Conservation (phyloP, 441 rosid species). For the Pelargonium citronellum region DNA sequence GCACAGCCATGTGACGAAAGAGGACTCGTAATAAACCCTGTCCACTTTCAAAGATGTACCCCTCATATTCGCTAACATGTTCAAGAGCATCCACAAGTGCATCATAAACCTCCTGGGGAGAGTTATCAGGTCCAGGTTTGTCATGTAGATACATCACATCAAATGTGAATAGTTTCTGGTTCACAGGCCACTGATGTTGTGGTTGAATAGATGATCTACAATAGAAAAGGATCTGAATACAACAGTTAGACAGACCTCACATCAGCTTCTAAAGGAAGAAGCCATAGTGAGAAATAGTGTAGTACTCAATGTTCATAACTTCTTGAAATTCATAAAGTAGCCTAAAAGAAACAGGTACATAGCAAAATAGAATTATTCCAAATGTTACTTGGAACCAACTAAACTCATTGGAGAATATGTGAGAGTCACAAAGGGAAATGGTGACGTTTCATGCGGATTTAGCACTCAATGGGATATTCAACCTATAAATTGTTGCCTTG, state of each 20-base stretch:
- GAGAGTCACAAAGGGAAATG: not conserved
- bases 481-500: not conserved
- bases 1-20: slow-evolving; percentile 53
- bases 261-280: slow-evolving; percentile 9
- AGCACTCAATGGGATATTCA: not conserved
- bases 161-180: slow-evolving; percentile 74
- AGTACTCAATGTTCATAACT: not conserved
- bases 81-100: slow-evolving; percentile 73
- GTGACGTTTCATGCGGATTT: not conserved
- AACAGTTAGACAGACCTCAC: slow-evolving; percentile 6
- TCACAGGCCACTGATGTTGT: slow-evolving; percentile 61
- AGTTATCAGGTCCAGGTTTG: slow-evolving; percentile 85
- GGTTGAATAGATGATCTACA: slow-evolving; percentile 78
- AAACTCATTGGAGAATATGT: not conserved
- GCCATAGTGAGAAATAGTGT: not conserved
- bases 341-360: not conserved
- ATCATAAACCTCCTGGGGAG: slow-evolving; percentile 82
- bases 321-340: not conserved
- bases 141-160: slow-evolving; percentile 93
- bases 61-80: slow-evolving; percentile 72
- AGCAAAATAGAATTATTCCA: not conserved
- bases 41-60: slow-evolving; percentile 84
- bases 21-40: slow-evolving; percentile 59
- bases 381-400: slow-evolving; percentile 14
- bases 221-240: slow-evolving; percentile 65